Evolutionary conservation across 495 filamentous ascomycete species (phyloP).

Genomic region (Rusavskia elegans): DNA sequence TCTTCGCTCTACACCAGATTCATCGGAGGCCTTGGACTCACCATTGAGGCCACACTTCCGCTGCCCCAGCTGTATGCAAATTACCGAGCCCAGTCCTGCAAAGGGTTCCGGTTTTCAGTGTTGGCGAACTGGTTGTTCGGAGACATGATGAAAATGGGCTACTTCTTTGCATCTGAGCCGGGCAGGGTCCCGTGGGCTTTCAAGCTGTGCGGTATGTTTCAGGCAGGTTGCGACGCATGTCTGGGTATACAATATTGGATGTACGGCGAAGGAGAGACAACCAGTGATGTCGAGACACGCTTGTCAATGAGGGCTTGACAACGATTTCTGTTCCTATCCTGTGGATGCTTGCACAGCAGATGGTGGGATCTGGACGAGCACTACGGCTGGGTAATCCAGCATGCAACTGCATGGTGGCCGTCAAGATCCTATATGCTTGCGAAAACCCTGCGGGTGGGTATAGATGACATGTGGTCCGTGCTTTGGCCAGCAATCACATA

Average conservation of each 20-base stretch:
- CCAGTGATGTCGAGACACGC: neutral
- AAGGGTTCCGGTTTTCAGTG: constrained; percentile 78
- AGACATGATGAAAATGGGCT: constrained; percentile 91
- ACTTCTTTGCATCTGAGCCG: constrained; percentile 61
- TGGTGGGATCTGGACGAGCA: too few species aligned
- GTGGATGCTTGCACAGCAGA: too few species aligned
- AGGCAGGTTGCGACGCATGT: constrained; percentile 69
- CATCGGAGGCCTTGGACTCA: constrained; percentile 71
- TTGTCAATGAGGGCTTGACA: neutral
- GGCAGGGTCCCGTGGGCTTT: constrained; percentile 69
- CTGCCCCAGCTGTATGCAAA: constrained; percentile 81
- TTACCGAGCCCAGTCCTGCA: constrained; percentile 59
- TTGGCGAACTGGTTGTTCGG: constrained; percentile 78
- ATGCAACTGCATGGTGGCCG: too few species aligned
- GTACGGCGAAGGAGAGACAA: constrained; percentile 45
- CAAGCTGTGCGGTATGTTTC: constrained; percentile 83
- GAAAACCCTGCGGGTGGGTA: too few species aligned
- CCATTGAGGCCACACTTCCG: constrained; percentile 78
- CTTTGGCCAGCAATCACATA: too few species aligned
- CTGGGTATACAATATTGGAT: constrained; percentile 75
- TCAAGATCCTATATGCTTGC: too few species aligned
- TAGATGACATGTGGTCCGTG: too few species aligned
- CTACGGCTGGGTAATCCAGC: too few species aligned
- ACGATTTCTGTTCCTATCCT: neutral
- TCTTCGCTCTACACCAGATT: constrained; percentile 52